phyloP scores from a whole-genome alignment of 73 alveolate genomes.

The Stentor coeruleus region DNA sequence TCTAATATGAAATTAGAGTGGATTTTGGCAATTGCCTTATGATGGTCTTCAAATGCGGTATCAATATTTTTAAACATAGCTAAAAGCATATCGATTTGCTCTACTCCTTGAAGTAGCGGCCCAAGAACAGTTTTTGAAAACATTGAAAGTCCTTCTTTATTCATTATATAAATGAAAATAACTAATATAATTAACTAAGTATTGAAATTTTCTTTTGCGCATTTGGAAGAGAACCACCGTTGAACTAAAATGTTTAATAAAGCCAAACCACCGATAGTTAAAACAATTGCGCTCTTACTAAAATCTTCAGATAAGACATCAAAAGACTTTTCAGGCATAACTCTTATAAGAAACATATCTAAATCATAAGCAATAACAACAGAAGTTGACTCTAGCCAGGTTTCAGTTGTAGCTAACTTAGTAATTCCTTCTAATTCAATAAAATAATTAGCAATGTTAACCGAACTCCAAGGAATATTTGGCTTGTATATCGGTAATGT shows the following conservation, averaged over 20 bases:
- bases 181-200: too few species aligned
- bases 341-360: conserved; percentile 47
- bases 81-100: too few species aligned
- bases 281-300: conserved; percentile 22
- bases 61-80: too few species aligned
- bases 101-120: too few species aligned
- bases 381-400: conserved; percentile 59
- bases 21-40: background rate
- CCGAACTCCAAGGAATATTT: conserved; percentile 33
- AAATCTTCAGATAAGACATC: conserved; percentile 55
- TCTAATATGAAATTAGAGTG: background rate
- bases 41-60: too few species aligned
- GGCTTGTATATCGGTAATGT: conserved; percentile 55
- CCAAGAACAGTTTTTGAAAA: too few species aligned
- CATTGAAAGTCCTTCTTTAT: too few species aligned
- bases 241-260: background rate
- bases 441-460: conserved; percentile 32
- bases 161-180: too few species aligned
- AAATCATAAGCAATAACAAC: conserved; percentile 41
- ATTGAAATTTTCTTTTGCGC: background rate
- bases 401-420: conserved; percentile 40
- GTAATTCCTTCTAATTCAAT: conserved; percentile 32
- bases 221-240: conserved; percentile 10
- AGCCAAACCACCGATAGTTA: conserved; percentile 5
- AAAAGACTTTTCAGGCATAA: conserved; percentile 55